Conservation (phyloP, 257 asterid species). For the Leonotis leonurus region DNA sequence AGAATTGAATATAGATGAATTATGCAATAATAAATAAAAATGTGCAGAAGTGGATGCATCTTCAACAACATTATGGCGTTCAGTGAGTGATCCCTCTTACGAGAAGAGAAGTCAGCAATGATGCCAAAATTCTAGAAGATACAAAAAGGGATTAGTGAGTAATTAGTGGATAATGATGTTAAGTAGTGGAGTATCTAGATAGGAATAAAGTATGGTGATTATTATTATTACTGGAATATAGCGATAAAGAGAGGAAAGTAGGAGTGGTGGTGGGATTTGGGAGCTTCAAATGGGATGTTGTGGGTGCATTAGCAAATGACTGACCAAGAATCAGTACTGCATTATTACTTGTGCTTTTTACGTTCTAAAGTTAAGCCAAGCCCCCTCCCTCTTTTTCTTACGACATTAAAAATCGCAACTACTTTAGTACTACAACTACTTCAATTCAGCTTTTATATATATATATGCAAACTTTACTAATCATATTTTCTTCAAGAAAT, state of each 20-base stretch:
- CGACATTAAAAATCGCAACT: neutral
- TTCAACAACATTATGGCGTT: slow-evolving; percentile 36
- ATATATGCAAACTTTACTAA: neutral
- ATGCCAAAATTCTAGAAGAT: slow-evolving; percentile 23
- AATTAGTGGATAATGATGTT: neutral
- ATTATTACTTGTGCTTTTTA: slow-evolving; percentile 28
- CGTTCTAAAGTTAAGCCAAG: slow-evolving; percentile 13
- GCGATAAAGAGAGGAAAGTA: neutral
- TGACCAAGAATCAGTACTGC: slow-evolving; percentile 42
- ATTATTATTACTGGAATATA: neutral
- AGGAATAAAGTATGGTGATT: no score
- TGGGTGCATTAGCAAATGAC: slow-evolving; percentile 21
- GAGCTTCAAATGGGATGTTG: slow-evolving; percentile 28
- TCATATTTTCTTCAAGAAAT: no score
- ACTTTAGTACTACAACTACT: neutral
- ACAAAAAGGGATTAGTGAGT: neutral
- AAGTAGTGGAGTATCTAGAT: no score
- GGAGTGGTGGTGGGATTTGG: no score
- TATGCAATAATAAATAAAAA: neutral
- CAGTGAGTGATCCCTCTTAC: slow-evolving; percentile 57
- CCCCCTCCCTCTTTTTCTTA: neutral
- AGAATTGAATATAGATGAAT: neutral
- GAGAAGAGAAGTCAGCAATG: slow-evolving; percentile 41
- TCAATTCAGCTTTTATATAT: slow-evolving; percentile 15
- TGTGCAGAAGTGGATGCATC: slow-evolving; percentile 37